Conservation (phyloP, 2,329 filamentous ascomycete genomes). For the Fusarium nanum region DNA sequence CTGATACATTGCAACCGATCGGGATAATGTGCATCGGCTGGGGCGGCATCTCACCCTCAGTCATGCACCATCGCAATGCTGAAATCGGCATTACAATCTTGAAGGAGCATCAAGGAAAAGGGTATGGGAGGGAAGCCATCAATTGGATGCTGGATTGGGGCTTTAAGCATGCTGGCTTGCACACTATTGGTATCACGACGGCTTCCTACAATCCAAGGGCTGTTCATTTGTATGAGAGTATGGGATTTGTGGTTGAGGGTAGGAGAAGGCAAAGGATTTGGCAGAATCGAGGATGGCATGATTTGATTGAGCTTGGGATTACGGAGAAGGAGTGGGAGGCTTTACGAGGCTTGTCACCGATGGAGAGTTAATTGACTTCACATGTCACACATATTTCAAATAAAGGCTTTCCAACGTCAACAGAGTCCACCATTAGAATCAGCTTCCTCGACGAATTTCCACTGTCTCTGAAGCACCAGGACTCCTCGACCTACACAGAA, state of each 20-base stretch:
- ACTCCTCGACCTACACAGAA: too few relatives aligned
- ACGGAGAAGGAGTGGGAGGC: constrained; percentile 55
- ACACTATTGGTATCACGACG: constrained; percentile 5
- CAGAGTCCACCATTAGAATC: background rate
- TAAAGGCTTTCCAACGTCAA: background rate
- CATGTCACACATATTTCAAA: too few relatives aligned
- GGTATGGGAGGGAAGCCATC: constrained; percentile 12
- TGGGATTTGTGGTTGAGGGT: constrained; percentile 10
- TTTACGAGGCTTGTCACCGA: background rate
- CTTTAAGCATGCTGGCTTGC: constrained; percentile 13
- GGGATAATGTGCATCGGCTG: constrained; percentile 26
- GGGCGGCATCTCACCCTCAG: constrained; percentile 8
- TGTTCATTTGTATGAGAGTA: constrained; percentile 4
- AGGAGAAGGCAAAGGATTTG: constrained; percentile 52
- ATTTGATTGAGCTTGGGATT: constrained; percentile 53
- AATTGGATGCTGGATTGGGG: constrained; percentile 29
- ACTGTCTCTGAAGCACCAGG: too few relatives aligned
- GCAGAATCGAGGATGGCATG: constrained; percentile 57
- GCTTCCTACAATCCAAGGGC: constrained; percentile 5
- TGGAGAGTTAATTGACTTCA: background rate
- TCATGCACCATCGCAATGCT: constrained; percentile 5
- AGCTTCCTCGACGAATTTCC: background rate
- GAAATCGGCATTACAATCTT: constrained; percentile 9
- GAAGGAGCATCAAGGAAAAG: constrained; percentile 11
- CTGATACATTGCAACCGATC: background rate